Evolutionary conservation across 2,329 filamentous ascomycete genomes (phyloP), one percentile per base, ranked within the genome.

Genomic region (Trichoderma sp.): DNA sequence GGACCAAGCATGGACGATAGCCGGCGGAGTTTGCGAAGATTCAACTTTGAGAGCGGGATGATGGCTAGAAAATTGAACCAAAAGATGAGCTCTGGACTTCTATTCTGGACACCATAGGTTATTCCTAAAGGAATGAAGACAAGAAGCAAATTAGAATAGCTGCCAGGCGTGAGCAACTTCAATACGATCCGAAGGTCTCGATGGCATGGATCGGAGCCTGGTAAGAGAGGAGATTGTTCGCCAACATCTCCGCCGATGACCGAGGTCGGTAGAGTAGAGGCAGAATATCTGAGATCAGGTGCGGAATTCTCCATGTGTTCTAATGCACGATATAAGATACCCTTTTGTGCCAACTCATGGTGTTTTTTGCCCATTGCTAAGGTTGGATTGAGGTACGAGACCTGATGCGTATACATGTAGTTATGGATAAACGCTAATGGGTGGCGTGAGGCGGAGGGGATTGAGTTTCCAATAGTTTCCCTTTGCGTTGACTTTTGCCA

Each of bases 21-120:
- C 17, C 19, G 37, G 15, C 66, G 58, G 13, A 64, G 22, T 17
- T 68, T 68, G 37, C 66, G 66, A 64, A 54, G 37, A 42, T 63
- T 68, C 15, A 68, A 37, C 29, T 64, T 53, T 34, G 58, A 68
- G n/a, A 68, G 66, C 12, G 58, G 66, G 12, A 68, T 42, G 15
- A 68, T 68, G 13, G 66, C 57, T 0, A 68, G 17, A 17, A 68
- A 57, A 2, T 68, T 68, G 58, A 68, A 57, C 66, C 58, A 68
- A 32, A 68, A 68, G 32, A 63, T 64, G 29, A 57, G 59, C 8
- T 52, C 50, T 17, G 58, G 58, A 13, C 37, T 5, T 27, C 22
- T 35, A 42, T 68, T 56, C 10, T 56, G 52, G n/a, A 64, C 17
- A n/a, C 66, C 66, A 57, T 32, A 64, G 4, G 25, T 48, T 15